Evolutionary conservation across 2,329 filamentous ascomycete genomes (phyloP), one percentile per base, ranked within the genome.

Genomic region (Grosmannia clavigera): DNA sequence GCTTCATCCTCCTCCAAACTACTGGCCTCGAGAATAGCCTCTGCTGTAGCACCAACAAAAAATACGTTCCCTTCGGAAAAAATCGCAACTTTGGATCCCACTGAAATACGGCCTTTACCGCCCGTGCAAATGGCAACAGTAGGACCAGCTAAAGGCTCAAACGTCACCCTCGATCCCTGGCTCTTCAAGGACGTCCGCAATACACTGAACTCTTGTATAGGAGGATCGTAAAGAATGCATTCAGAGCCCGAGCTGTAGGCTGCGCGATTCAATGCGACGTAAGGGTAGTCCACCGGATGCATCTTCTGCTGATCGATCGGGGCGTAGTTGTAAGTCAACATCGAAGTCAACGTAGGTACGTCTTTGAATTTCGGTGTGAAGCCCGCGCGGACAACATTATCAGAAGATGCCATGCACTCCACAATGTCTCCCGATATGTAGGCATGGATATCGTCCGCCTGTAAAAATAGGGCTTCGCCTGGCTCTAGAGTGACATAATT

Each of bases 281-380:
- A 96, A 1, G 91, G 87, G 70, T 96, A 97, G 67, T 94, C 88
- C 19, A 78, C 80, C 0, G 94, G 90, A 5, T 80, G 70, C 86
- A 99, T 95, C 77, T 96, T 96, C 72, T 99, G 94, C 74, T 95
- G 86, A 62, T 88, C 86, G 65, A 96, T 96, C 2, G 94, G 92
- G 0, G 94, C 92, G 68, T 95, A 96, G 67, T 86, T 89, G 77
- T 99, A 99, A 0, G 94, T 99, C 65, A 99, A 77, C 86, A 96
- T 95, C 63, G 84, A 81, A 40, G 92, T 90, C 12, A 99, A 79
- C 0, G 91, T 97, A 59, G 85, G 76, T 27, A 97, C 90, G 67
- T 99, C 94, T 76, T 97, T 96, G 81, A 96, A 99, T 72, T 99
- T 99, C 60, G 94, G 94, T 0, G 94, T 99, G 74, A 99, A 94